Percentiles rank a stretch among this genome's conserved stretches.
phyloP scores from a whole-genome alignment of 257 asterid genomes.

The Nicotiana benthamiana region DNA sequence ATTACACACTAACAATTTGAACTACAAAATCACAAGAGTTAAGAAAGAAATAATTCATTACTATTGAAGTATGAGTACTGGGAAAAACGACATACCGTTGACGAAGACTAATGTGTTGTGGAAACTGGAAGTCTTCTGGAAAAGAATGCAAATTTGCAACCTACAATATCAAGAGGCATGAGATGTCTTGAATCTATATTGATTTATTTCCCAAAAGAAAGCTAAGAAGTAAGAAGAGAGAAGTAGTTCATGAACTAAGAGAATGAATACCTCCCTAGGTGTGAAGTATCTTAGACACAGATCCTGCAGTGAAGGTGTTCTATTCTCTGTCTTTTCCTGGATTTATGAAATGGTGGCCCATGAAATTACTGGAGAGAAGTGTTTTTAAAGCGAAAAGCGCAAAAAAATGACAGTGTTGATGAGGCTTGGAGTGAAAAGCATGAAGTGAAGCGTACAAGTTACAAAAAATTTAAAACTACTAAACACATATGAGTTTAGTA shows the following conservation, averaged over 20 bases:
- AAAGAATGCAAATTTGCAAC: slow-evolving; percentile 89
- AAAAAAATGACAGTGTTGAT: not conserved
- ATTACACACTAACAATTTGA: not conserved
- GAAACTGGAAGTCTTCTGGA: slow-evolving; percentile 71
- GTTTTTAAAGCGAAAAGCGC: not conserved
- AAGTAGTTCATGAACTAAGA: slow-evolving; percentile 9
- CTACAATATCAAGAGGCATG: slow-evolving; percentile 21
- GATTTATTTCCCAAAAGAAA: not conserved
- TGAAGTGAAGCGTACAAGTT: not conserved
- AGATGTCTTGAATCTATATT: not conserved
- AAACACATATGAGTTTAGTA: not conserved
- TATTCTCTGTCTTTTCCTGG: slow-evolving; percentile 45
- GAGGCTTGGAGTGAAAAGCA: not conserved
- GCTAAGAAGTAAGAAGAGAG: not conserved
- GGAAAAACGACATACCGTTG: slow-evolving; percentile 48
- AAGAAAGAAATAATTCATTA: not conserved
- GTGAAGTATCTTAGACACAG: slow-evolving; percentile 84
- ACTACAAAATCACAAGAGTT: not conserved
- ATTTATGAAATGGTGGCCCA: not conserved
- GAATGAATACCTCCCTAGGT: slow-evolving; percentile 71
- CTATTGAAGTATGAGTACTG: not conserved
- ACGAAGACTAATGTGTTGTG: slow-evolving; percentile 65
- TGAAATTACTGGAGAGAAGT: not conserved
- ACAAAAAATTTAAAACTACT: not conserved
- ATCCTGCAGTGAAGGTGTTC: slow-evolving; percentile 35